Percentiles rank a stretch among this genome's conserved stretches.
Evolutionary conservation across 1,284 basidiomycete genomes (phyloP).

Genomic region (Cryptococcus neoformans): DNA sequence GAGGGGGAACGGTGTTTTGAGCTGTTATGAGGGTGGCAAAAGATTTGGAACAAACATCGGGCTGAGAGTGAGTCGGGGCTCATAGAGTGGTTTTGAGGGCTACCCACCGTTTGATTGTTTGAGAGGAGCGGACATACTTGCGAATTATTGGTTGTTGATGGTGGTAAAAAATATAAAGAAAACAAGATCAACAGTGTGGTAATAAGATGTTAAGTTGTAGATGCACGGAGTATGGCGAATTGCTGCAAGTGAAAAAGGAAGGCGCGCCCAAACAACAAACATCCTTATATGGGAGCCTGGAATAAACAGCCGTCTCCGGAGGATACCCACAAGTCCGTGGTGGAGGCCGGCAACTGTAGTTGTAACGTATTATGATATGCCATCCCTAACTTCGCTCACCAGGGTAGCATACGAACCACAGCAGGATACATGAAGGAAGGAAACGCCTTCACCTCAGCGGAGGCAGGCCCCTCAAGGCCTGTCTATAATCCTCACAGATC

Average conservation of each 20-base stretch:
- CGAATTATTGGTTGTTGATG: neutral
- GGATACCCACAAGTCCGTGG: too few species aligned
- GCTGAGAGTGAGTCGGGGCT: neutral
- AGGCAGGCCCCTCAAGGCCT: conserved; percentile 16
- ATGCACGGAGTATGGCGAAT: neutral
- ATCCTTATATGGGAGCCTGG: too few species aligned
- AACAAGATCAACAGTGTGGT: neutral
- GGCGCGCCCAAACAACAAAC: conserved; percentile 4
- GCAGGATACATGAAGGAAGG: conserved; percentile 12
- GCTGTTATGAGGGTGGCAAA: conserved; percentile 5
- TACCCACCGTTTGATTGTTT: conserved; percentile 16
- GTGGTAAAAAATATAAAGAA: neutral
- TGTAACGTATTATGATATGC: too few species aligned
- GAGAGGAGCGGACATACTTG: conserved; percentile 14
- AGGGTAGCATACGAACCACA: too few species aligned
- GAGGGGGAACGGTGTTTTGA: conserved; percentile 9
- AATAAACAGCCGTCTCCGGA: too few species aligned
- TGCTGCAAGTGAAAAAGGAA: conserved; percentile 4
- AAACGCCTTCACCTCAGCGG: conserved; percentile 10
- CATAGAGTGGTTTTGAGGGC: neutral
- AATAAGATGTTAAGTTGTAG: conserved; percentile 1
- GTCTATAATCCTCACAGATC: neutral
- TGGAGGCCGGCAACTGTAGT: too few species aligned
- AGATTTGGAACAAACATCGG: neutral
- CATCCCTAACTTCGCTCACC: too few species aligned